Percentiles rank a stretch among this genome's conserved stretches.
phyloP scores from a whole-genome alignment of 768 basidiomycete genomes.

The Auricularia auricula-judae region DNA sequence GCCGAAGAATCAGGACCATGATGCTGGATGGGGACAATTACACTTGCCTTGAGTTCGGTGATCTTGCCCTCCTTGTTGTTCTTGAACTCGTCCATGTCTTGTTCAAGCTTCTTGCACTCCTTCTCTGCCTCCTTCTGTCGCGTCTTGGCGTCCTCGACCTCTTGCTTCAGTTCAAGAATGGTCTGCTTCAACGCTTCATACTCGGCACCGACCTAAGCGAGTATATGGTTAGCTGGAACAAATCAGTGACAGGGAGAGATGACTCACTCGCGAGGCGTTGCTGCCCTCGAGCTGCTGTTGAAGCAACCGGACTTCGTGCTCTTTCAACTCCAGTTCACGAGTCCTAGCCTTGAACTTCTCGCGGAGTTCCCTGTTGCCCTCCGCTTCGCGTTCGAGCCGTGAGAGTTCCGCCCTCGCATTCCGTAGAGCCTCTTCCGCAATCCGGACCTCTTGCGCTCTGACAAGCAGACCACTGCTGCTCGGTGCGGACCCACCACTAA shows the following conservation, averaged over 20 bases:
- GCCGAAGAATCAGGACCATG: slow-evolving; percentile 1
- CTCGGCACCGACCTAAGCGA: slow-evolving; percentile 60
- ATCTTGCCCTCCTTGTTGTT: slow-evolving; percentile 97
- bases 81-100: slow-evolving; percentile 98
- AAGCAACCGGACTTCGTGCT: slow-evolving; percentile 73
- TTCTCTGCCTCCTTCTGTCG: slow-evolving; percentile 68
- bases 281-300: slow-evolving; percentile 81
- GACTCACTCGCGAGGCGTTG: slow-evolving; percentile 73
- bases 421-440: slow-evolving; percentile 48
- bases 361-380: slow-evolving; percentile 36
- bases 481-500: slow-evolving; percentile 85
- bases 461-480: slow-evolving; percentile 62
- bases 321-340: slow-evolving; percentile 77
- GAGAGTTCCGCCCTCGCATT: slow-evolving; percentile 37
- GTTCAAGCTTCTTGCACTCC: slow-evolving; percentile 80
- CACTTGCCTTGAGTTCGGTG: slow-evolving; percentile 74
- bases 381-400: slow-evolving; percentile 45
- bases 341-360: slow-evolving; percentile 49
- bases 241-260: background rate
- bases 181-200: slow-evolving; percentile 60
- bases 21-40: background rate
- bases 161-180: slow-evolving; percentile 45
- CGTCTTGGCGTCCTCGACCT: slow-evolving; percentile 53
- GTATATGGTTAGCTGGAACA: too few species aligned
- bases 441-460: slow-evolving; percentile 72